Evolutionary conservation across 2,329 filamentous ascomycete species (phyloP).

Genomic region (Macrophomina phaseolina): DNA sequence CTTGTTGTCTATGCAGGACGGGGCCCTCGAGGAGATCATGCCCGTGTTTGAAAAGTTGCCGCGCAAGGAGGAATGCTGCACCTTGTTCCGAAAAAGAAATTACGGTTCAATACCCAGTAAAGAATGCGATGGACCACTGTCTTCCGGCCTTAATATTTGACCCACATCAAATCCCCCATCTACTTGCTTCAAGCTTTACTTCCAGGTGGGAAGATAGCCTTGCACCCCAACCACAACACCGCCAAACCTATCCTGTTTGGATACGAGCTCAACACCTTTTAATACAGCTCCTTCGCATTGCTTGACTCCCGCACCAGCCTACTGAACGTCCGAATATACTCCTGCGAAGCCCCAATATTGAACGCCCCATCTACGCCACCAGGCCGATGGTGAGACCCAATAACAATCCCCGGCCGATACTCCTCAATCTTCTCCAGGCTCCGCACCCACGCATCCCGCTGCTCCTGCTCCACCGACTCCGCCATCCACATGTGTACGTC

Average conservation of each 20-base stretch:
- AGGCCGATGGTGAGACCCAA: slow-evolving; percentile 40
- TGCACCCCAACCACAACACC: slow-evolving; percentile 25
- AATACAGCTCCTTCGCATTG: slow-evolving; percentile 27
- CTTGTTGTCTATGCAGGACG: too few species aligned
- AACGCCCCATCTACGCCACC: slow-evolving; percentile 38
- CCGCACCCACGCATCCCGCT: slow-evolving; percentile 41
- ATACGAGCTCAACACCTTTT: slow-evolving; percentile 28
- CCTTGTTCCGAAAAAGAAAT: too few species aligned
- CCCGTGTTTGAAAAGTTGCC: too few species aligned
- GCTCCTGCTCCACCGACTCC: slow-evolving; percentile 40
- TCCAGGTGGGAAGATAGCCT: not conserved
- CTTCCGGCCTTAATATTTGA: too few species aligned
- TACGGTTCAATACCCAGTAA: too few species aligned
- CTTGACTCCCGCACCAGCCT: slow-evolving; percentile 13
- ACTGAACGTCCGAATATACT: slow-evolving; percentile 36
- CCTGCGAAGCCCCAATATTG: slow-evolving; percentile 34
- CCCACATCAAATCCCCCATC: too few species aligned
- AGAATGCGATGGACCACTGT: too few species aligned
- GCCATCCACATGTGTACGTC: slow-evolving; percentile 44
- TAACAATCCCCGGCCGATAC: slow-evolving; percentile 39
- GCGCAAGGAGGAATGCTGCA: too few species aligned
- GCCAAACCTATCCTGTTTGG: slow-evolving; percentile 30
- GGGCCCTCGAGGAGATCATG: too few species aligned
- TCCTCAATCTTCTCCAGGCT: slow-evolving; percentile 41
- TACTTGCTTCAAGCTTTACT: not conserved